A percentile compares a stretch with the other conserved stretches of the same genome.
Conservation (phyloP, 495 filamentous ascomycete species). For the Lepraria neglecta region DNA sequence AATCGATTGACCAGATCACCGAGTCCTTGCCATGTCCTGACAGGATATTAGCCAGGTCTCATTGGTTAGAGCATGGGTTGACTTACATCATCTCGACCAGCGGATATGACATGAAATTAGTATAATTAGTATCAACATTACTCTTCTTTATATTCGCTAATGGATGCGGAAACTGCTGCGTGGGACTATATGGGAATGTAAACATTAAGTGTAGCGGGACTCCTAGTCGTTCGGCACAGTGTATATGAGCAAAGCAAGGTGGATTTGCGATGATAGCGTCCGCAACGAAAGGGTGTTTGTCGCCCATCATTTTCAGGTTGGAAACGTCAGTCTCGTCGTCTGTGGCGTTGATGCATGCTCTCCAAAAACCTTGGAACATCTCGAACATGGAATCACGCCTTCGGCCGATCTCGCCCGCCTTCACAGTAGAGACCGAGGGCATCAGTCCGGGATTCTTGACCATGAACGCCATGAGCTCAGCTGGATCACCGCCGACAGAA, state of each 20-base stretch:
- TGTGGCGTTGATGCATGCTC: conserved; percentile 46
- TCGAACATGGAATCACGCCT: conserved; percentile 48
- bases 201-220: conserved; percentile 64
- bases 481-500: conserved; percentile 56
- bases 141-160: conserved; percentile 60
- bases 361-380: conserved; percentile 59
- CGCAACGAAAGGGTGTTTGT: conserved; percentile 52
- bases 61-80: neutral
- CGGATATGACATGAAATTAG: conserved; percentile 69
- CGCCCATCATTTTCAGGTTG: conserved; percentile 51
- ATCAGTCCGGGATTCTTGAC: conserved; percentile 51
- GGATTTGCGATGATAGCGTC: conserved; percentile 70
- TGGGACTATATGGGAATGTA: conserved; percentile 60
- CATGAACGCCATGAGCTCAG: conserved; percentile 57
- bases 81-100: conserved; percentile 58
- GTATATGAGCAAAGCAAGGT: conserved; percentile 59
- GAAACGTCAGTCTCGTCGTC: conserved; percentile 40
- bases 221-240: conserved; percentile 59
- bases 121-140: conserved; percentile 54
- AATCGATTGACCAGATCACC: conserved; percentile 64
- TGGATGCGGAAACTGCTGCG: conserved; percentile 64
- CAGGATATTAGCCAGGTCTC: conserved; percentile 10
- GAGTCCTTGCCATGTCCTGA: conserved; percentile 47
- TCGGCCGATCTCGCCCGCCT: conserved; percentile 40
- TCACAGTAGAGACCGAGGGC: conserved; percentile 42